Evolutionary conservation across 306 rosid species (phyloP).

Genomic region (Macrotyloma uniflorum): DNA sequence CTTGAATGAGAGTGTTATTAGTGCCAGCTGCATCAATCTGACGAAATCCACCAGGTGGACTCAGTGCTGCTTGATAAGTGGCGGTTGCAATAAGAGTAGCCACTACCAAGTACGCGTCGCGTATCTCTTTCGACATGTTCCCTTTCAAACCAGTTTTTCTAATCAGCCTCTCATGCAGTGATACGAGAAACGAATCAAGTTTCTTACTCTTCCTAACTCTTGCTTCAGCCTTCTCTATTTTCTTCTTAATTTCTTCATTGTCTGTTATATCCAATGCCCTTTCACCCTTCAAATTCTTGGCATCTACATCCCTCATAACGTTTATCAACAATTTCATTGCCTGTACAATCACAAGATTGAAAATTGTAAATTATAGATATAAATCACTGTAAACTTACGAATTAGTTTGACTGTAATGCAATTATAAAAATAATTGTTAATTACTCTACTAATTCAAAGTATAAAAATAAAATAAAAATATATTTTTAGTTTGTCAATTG

Average conservation of each 20-base stretch:
- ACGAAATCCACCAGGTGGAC: conserved; percentile 2
- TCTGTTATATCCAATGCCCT: not conserved
- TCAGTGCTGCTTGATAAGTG: not conserved
- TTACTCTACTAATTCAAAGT: too few species aligned
- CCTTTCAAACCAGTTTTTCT: not conserved
- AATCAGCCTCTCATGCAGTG: not conserved
- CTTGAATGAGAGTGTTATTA: too few species aligned
- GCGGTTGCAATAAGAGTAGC: not conserved
- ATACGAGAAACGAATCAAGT: not conserved
- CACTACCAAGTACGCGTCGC: not conserved
- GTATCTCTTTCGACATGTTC: not conserved
- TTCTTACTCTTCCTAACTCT: not conserved
- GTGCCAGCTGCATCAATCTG: too few species aligned
- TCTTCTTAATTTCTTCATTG: not conserved
- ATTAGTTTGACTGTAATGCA: too few species aligned
- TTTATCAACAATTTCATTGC: not conserved
- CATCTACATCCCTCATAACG: not conserved
- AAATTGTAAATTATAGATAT: too few species aligned
- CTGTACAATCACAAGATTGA: not conserved
- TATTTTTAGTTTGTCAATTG: too few species aligned
- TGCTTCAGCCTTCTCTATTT: not conserved
- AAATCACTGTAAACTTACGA: too few species aligned
- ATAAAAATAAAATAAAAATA: too few species aligned
- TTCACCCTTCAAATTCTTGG: not conserved
- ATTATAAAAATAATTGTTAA: too few species aligned